Base-by-base conservation (phyloP, 2,329 filamentous ascomycete species). In the Arthrobotrys musiformis region DNA sequence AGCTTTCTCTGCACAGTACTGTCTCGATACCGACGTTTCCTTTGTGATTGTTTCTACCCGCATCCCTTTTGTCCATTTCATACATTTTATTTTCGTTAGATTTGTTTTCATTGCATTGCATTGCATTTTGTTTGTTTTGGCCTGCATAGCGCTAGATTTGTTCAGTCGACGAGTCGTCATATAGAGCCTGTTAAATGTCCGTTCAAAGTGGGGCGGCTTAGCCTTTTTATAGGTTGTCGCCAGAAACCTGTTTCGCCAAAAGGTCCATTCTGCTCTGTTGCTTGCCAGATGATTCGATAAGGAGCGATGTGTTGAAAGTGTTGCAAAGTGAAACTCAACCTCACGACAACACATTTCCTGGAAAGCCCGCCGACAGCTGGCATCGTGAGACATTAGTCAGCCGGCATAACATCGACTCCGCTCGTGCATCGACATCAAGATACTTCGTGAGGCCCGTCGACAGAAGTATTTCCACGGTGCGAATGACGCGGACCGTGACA, bases 341-440 rank as follows among this genome's bases (percentile, higher is more conserved):
- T 52, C 62, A 54, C 15, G 6, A 6, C 70, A 67, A 74, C 70
- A 74, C 61, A 68, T 54, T 17, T 6, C 1, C 37, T 4, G n/a
- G 7, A 8, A 19, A 8, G 6, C 26, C 3, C 48, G 15, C 5
- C 50, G 13, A 33, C 48, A 30, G 15, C 37, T 40, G 40, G 40
- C n/a, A 66, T 66, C 50, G 19, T 60, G 50, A 37, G 24, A 22
- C 37, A 70, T 70, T 70, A 56, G 68, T 70, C 68, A 70, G 56
- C 68, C 58, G 68, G 58, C 6, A 17, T 8, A 73, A 66, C 44
- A n/a, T 33, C 15, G 26, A 13, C 37, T 58, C 60, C 61, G 61
- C 33, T 67, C 69, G 28, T 46, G 42, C 54, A 46, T 24, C 11
- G 9, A 13, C 9, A 5, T 28, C 19, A 24, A 30, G 33, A 42